Conservation (phyloP, 441 rosid species). For the Populus trichocarpa region DNA sequence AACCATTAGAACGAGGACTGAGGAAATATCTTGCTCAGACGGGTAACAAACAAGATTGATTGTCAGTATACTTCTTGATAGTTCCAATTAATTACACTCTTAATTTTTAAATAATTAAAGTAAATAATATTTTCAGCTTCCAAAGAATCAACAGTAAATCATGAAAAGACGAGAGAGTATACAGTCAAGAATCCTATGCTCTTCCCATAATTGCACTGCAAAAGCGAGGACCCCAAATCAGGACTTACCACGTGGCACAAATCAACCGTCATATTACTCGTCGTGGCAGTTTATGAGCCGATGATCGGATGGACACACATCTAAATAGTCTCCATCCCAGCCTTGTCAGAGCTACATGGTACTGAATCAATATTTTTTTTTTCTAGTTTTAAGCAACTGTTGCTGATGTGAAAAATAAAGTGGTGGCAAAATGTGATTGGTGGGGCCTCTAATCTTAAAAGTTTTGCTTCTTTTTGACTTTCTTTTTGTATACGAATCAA, state of each 20-base stretch:
- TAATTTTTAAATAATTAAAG: neutral
- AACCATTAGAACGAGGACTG: neutral
- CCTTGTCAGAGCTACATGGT: neutral
- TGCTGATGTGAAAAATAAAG: neutral
- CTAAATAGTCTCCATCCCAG: neutral
- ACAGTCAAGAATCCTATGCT: slow-evolving; percentile 23
- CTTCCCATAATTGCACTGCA: neutral
- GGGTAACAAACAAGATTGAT: neutral
- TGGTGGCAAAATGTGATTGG: neutral
- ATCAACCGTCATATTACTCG: neutral
- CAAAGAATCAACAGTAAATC: neutral
- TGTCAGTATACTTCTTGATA: no score
- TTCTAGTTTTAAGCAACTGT: neutral
- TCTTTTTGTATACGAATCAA: neutral
- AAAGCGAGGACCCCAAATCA: neutral
- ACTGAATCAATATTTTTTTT: neutral
- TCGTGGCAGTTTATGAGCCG: neutral
- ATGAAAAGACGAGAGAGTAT: neutral
- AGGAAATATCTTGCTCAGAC: neutral
- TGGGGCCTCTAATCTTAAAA: slow-evolving; percentile 10
- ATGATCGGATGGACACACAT: neutral
- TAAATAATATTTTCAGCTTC: slow-evolving; percentile 15
- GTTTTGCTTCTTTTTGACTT: neutral
- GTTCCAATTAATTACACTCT: neutral
- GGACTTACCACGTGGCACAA: neutral